phyloP scores from a whole-genome alignment of 371 early-diverging fungal species.

The Furculomyces boomerangus region DNA sequence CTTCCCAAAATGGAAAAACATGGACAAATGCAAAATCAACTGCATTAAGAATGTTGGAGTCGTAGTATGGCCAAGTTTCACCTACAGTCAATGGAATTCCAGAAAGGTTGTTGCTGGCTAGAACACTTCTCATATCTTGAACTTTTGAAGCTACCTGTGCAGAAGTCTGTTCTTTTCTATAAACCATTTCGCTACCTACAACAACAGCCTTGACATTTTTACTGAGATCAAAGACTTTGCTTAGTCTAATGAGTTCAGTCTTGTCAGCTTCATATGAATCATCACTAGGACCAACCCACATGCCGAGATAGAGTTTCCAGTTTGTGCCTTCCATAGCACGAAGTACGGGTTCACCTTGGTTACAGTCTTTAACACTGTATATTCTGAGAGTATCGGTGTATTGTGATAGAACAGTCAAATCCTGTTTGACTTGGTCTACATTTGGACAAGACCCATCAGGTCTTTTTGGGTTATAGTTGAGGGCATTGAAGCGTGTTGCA shows the following conservation, averaged over 20 bases:
- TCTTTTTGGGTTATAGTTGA: constrained; percentile 36
- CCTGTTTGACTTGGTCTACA: constrained; percentile 25
- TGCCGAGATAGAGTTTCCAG: constrained; percentile 35
- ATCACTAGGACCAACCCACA: constrained; percentile 36
- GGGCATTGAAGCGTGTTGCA: constrained; percentile 25
- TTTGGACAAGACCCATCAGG: constrained; percentile 28
- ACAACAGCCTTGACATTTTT: constrained; percentile 30
- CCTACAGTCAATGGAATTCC: constrained; percentile 31
- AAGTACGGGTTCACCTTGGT: constrained; percentile 35
- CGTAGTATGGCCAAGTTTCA: constrained; percentile 37
- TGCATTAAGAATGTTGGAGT: constrained; percentile 25
- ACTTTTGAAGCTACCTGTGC: constrained; percentile 21
- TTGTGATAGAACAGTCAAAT: constrained; percentile 24
- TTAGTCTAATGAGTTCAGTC: constrained; percentile 25
- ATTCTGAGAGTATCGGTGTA: constrained; percentile 37
- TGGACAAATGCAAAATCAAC: constrained; percentile 43
- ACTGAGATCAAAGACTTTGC: constrained; percentile 20
- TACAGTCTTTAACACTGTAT: constrained; percentile 31
- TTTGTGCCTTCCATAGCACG: constrained; percentile 33
- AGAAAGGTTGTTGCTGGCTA: constrained; percentile 22
- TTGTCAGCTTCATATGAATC: constrained; percentile 29
- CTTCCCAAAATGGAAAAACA: constrained; percentile 52
- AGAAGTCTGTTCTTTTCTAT: constrained; percentile 28
- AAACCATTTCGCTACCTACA: constrained; percentile 43
- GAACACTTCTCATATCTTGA: constrained; percentile 23